phyloP scores from a whole-genome alignment of 2,329 filamentous ascomycete genomes.

The Aureobasidium sp. region DNA sequence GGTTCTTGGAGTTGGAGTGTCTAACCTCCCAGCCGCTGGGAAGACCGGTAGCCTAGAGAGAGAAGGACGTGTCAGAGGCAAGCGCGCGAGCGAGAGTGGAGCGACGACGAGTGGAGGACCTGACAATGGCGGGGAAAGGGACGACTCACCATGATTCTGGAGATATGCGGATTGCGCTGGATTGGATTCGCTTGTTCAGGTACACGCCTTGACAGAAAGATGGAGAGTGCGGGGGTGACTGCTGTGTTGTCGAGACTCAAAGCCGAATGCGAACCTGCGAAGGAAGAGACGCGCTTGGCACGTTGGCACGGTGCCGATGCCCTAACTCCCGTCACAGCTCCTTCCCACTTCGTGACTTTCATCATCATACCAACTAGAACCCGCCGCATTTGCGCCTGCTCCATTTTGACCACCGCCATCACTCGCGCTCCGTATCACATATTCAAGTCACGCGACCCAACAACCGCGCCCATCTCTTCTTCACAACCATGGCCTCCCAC shows the following conservation, averaged over 20 bases:
- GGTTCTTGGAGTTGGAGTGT: constrained; percentile 95
- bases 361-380: not conserved
- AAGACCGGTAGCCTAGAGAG: constrained; percentile 54
- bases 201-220: not conserved
- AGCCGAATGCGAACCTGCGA: not conserved
- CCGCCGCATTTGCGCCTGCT: not conserved
- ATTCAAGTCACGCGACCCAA: not conserved
- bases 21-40: constrained; percentile 90
- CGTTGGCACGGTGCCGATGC: not conserved
- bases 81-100: not conserved
- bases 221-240: not conserved
- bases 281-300: not conserved
- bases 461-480: not conserved
- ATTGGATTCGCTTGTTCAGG: constrained; percentile 1
- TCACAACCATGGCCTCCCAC: constrained; percentile 23
- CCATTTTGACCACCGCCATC: not conserved
- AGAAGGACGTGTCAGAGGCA: not conserved
- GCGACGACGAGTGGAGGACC: constrained; percentile 26
- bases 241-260: not conserved
- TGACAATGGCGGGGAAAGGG: not conserved
- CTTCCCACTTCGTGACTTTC: not conserved
- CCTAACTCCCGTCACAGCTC: not conserved
- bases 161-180: not conserved
- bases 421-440: not conserved
- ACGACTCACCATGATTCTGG: constrained; percentile 8